phyloP scores from a whole-genome alignment of 495 filamentous ascomycete species.

The Halenospora varia region DNA sequence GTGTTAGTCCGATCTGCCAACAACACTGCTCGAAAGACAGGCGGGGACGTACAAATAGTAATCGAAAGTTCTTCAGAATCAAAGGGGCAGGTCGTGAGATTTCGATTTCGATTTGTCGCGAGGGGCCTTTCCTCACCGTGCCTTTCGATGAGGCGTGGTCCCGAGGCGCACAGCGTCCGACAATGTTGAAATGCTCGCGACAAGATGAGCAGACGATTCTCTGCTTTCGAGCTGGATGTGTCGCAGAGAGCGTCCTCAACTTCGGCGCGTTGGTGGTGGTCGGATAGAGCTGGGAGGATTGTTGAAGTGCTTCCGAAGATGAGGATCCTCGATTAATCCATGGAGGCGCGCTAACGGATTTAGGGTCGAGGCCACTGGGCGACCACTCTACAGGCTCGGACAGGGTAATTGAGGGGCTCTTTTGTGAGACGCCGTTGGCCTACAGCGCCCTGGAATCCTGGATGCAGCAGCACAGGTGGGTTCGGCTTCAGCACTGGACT shows the following conservation, averaged over 20 bases:
- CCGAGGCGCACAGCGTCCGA: slow-evolving; percentile 12
- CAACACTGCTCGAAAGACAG: background rate
- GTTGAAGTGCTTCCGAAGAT: background rate
- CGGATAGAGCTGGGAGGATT: background rate
- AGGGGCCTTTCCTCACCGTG: slow-evolving; percentile 8
- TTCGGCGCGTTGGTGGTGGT: background rate
- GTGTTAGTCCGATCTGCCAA: background rate
- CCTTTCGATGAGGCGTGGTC: slow-evolving; percentile 1
- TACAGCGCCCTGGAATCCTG: no score
- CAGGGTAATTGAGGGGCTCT: no score
- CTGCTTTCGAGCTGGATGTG: background rate
- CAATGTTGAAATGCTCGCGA: background rate
- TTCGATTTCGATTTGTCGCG: background rate
- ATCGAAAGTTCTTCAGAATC: background rate
- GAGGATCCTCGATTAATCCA: background rate
- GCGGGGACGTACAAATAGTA: slow-evolving; percentile 4
- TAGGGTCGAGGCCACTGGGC: no score
- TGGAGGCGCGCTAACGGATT: background rate
- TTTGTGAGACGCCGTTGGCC: no score
- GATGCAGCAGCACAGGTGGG: no score
- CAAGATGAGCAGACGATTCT: background rate
- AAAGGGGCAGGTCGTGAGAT: background rate
- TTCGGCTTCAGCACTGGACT: no score
- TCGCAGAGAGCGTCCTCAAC: background rate
- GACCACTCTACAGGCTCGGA: no score